Evolutionary conservation across 2,329 filamentous ascomycete species (phyloP).

Genomic region (Penicillium sp.): DNA sequence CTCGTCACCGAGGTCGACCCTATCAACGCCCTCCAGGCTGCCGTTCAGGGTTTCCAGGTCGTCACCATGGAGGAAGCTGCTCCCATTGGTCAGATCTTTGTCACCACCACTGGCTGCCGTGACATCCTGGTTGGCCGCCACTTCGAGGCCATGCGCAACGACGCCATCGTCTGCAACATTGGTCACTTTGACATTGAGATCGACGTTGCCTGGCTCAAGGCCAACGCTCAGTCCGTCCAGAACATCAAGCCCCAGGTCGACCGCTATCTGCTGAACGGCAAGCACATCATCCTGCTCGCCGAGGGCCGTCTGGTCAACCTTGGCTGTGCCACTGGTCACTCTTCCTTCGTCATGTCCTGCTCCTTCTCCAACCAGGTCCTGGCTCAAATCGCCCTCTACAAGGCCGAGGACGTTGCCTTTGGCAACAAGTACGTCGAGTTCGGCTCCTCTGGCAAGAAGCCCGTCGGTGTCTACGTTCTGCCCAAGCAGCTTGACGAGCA

Average conservation of each 20-base stretch:
- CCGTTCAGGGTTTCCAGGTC: constrained; percentile 96
- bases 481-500: constrained; percentile 99
- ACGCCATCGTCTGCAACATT: constrained; percentile 99
- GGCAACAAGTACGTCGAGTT: constrained; percentile 96
- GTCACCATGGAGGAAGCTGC: constrained; percentile 98
- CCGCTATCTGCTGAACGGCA: constrained; percentile 93
- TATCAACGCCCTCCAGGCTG: constrained; percentile 99
- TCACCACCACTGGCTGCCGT: constrained; percentile 98
- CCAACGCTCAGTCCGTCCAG: constrained; percentile 87
- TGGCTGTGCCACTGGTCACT: constrained; percentile 98
- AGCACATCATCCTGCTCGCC: constrained; percentile 96
- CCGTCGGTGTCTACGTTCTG: constrained; percentile 90
- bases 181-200: constrained; percentile 99
- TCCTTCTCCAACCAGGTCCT: constrained; percentile 99
- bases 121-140: constrained; percentile 91
- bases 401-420: constrained; percentile 84
- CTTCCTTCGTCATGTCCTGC: constrained; percentile 99
- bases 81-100: constrained; percentile 89
- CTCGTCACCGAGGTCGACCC: constrained; percentile 96
- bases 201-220: constrained; percentile 99
- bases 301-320: constrained; percentile 99
- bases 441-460: constrained; percentile 86
- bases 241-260: constrained; percentile 99
- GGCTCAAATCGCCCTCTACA: constrained; percentile 97
- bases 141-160: constrained; percentile 94